Evolutionary conservation across 495 filamentous ascomycete species (phyloP).

Genomic region (Trichoderma gamsii): DNA sequence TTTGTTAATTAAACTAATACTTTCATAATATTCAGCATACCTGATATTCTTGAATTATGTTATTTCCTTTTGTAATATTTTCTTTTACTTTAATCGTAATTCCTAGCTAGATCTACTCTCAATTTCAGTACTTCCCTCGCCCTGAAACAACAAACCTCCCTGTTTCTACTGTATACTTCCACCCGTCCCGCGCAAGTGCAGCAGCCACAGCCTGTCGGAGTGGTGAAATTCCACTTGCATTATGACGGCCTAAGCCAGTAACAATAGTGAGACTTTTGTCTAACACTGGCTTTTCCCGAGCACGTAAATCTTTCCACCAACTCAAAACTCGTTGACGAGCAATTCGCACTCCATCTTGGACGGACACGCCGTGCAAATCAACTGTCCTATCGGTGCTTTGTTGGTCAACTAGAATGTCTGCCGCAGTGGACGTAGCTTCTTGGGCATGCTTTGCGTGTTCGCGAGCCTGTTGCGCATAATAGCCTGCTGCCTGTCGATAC

Average conservation of each 20-base stretch:
- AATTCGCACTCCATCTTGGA: conserved; percentile 73
- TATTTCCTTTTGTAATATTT: no score
- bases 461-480: conserved; percentile 32
- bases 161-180: conserved; percentile 65
- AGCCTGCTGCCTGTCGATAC: conserved; percentile 33
- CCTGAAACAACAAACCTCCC: conserved; percentile 64
- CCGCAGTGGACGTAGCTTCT: conserved; percentile 28
- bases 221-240: conserved; percentile 63
- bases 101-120: neutral
- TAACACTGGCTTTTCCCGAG: conserved; percentile 41
- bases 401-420: conserved; percentile 54
- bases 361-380: conserved; percentile 81
- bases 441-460: conserved; percentile 24
- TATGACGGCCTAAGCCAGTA: conserved; percentile 75
- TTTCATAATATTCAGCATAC: neutral
- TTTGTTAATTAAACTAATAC: neutral
- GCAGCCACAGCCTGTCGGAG: conserved; percentile 75
- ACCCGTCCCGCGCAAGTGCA: conserved; percentile 70
- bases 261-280: conserved; percentile 59
- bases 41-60: neutral
- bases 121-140: conserved; percentile 19
- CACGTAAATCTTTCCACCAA: conserved; percentile 78
- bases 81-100: neutral
- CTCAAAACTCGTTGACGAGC: conserved; percentile 54
- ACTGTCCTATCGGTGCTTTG: conserved; percentile 53